These are phyloP conservation scores for Exsudoporus frostii DNA, from an alignment of 768 basidiomycete species.

Conservation along the genomic window DNA sequence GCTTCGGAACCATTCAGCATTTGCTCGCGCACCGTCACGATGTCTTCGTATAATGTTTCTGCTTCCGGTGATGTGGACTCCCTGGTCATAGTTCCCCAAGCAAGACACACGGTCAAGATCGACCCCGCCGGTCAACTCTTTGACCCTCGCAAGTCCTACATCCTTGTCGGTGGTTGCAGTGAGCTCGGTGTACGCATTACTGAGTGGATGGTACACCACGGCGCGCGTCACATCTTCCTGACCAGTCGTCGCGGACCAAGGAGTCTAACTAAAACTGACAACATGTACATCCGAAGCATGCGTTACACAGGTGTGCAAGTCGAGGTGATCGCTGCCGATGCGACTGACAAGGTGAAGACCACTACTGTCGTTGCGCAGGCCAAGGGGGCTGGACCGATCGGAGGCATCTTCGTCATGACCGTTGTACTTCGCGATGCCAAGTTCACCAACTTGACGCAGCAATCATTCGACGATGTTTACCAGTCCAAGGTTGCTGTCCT, in stretches of 20 bases:
- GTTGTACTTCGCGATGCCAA: slow-evolving; percentile 33
- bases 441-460: slow-evolving; percentile 33
- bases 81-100: slow-evolving; percentile 18
- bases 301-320: slow-evolving; percentile 23
- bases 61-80: slow-evolving; percentile 5
- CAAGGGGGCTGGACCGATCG: slow-evolving; percentile 24
- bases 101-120: slow-evolving; percentile 9
- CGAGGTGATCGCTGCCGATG: slow-evolving; percentile 28
- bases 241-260: slow-evolving; percentile 25
- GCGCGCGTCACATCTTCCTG: slow-evolving; percentile 32
- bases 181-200: slow-evolving; percentile 28
- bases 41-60: slow-evolving; percentile 8
- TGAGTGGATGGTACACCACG: slow-evolving; percentile 33
- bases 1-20: slow-evolving; percentile 5
- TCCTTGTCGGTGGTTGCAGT: slow-evolving; percentile 21
- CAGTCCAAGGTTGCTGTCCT: slow-evolving; percentile 22
- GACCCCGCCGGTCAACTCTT: slow-evolving; percentile 30
- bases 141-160: slow-evolving; percentile 26
- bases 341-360: slow-evolving; percentile 22
- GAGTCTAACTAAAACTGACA: slow-evolving; percentile 21
- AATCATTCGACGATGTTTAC: slow-evolving; percentile 28
- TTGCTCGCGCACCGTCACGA: slow-evolving; percentile 7
- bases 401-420: slow-evolving; percentile 35
- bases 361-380: slow-evolving; percentile 22
- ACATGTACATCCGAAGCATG: slow-evolving; percentile 29